Percentiles rank a stretch among this genome's conserved stretches.
phyloP scores from a whole-genome alignment of 2,329 filamentous ascomycete genomes.

The Venturia nashicola region DNA sequence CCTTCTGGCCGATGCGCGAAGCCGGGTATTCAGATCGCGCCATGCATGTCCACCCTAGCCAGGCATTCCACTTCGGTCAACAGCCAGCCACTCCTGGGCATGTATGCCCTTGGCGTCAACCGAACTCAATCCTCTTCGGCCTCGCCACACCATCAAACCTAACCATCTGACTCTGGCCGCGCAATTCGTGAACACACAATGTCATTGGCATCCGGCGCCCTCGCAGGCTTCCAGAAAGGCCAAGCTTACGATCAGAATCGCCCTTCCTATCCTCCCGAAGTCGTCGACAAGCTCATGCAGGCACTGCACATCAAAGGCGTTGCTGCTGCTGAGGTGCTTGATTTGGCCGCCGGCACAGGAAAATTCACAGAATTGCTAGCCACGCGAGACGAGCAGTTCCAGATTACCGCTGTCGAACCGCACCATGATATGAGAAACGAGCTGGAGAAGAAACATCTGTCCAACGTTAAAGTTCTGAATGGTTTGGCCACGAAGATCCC shows the following conservation, averaged over 20 bases:
- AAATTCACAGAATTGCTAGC: conserved; percentile 57
- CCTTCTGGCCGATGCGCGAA: not conserved
- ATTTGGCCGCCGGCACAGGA: conserved; percentile 57
- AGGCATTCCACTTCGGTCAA: not conserved
- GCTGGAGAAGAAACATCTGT: conserved; percentile 45
- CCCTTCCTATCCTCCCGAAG: conserved; percentile 50
- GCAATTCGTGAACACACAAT: not conserved
- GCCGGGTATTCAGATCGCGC: not conserved
- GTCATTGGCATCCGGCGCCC: conserved; percentile 19
- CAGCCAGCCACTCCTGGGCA: not conserved
- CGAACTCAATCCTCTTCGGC: not conserved
- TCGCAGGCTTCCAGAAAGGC: conserved; percentile 50
- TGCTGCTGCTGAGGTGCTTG: conserved; percentile 40
- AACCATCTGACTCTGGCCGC: not conserved
- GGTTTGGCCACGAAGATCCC: conserved; percentile 48
- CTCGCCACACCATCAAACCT: not conserved
- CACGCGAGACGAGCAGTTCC: conserved; percentile 44
- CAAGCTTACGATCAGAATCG: conserved; percentile 54
- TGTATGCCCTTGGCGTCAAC: not conserved
- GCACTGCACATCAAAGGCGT: conserved; percentile 40
- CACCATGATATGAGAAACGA: conserved; percentile 53
- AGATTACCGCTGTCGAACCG: conserved; percentile 52
- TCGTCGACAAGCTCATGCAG: conserved; percentile 45
- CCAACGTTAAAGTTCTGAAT: conserved; percentile 40
- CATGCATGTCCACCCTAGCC: not conserved